Percentiles rank a stretch among this genome's conserved stretches.
phyloP scores from a whole-genome alignment of 2,329 filamentous ascomycete species.

The Fusarium oligoseptatum region DNA sequence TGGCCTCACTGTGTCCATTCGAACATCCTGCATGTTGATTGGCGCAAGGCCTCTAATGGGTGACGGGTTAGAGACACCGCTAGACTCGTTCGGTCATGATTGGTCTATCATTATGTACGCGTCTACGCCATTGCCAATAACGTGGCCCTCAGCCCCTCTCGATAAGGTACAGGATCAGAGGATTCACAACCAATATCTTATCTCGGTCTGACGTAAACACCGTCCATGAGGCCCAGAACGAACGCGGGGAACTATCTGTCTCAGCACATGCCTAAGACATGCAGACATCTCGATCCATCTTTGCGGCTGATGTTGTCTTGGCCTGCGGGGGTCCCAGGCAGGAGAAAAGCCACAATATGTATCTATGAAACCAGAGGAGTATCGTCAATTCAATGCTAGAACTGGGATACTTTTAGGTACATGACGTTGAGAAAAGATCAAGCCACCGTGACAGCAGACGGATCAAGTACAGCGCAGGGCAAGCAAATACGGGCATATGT shows the following conservation, averaged over 20 bases:
- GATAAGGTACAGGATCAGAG: no score
- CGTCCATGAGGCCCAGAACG: not conserved
- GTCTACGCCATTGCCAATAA: not conserved
- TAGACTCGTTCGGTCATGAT: not conserved
- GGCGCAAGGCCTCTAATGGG: not conserved
- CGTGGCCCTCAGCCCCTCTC: not conserved
- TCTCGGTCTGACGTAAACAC: not conserved
- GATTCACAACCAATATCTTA: not conserved
- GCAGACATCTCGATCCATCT: not conserved
- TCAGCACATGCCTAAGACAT: not conserved
- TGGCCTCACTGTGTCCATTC: not conserved
- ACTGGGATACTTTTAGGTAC: constrained; percentile 22
- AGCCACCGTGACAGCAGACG: no score
- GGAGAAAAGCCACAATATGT: not conserved
- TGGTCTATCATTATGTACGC: not conserved
- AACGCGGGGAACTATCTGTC: not conserved
- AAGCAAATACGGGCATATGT: not conserved
- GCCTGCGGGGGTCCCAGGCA: not conserved
- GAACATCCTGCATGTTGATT: not conserved
- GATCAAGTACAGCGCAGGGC: not conserved
- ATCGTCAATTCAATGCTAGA: not conserved
- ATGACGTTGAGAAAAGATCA: not conserved
- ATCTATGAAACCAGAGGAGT: not conserved
- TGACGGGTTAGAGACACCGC: not conserved
- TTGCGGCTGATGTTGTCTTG: not conserved